These are phyloP conservation scores for Backusella tarrabulga DNA, from an alignment of 192 early-diverging fungal species.

Conservation along the genomic window DNA sequence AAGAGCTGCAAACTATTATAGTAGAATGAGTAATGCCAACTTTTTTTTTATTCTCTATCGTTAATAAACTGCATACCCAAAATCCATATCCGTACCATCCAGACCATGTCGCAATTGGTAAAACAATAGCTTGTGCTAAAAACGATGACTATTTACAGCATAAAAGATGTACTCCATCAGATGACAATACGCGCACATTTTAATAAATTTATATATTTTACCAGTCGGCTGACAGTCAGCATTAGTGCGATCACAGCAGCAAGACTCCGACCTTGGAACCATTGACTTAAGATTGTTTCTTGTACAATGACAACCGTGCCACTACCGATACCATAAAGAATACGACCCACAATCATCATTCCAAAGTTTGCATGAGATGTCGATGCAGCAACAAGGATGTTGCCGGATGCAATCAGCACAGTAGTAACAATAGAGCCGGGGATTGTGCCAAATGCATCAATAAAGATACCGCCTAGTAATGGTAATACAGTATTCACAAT, in stretches of 20 bases:
- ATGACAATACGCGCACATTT: not conserved
- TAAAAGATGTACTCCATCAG: not conserved
- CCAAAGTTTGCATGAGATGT: conserved; percentile 41
- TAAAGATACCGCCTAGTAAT: conserved; percentile 49
- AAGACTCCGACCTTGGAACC: conserved; percentile 68
- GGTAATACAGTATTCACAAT: conserved; percentile 58
- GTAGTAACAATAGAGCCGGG: conserved; percentile 53
- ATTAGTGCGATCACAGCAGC: conserved; percentile 67
- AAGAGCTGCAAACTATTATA: conserved; percentile 55
- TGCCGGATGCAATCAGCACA: conserved; percentile 53
- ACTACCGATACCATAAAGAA: conserved; percentile 64
- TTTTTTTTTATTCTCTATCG: not conserved
- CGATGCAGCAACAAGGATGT: conserved; percentile 46
- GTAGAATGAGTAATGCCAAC: not conserved
- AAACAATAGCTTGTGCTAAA: conserved; percentile 60
- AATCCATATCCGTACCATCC: conserved; percentile 46
- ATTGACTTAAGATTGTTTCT: conserved; percentile 75
- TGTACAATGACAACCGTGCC: conserved; percentile 74
- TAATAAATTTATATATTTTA: conserved; percentile 22
- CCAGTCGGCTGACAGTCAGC: conserved; percentile 67
- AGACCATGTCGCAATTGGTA: conserved; percentile 53
- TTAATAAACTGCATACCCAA: conserved; percentile 21
- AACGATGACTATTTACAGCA: conserved; percentile 51
- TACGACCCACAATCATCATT: conserved; percentile 52
- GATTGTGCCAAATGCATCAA: conserved; percentile 62